Evolutionary conservation across 305 asterid species (phyloP), one percentile per base, ranked within the genome.

Genomic region (Fraxinus dipetala): DNA sequence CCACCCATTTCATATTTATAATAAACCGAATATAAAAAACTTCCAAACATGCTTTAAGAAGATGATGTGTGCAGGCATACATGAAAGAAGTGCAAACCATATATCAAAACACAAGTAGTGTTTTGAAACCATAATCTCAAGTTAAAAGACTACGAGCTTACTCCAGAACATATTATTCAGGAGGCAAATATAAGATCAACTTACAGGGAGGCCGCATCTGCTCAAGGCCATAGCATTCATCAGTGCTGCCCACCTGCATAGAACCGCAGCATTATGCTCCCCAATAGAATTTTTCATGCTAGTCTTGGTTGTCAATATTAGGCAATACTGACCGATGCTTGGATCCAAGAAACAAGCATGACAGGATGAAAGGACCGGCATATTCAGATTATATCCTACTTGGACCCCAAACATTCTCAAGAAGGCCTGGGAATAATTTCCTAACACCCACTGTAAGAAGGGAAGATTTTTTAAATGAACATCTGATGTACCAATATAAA

Each of bases 131-230:
- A 78, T 82, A 80, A 56, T 80, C 77, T 51, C 73, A 70, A 82
- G 56, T 81, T 74, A 73, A 40, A 69, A 69, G 72, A 32, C 18
- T 38, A 20, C 51, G 67, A 54, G 74, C 31, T 78, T 83, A 32
- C 43, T 45, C 72, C 76, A 75, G 63, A 51, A 69, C 77, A 75
- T 56, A 70, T 77, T 85, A 76, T 67, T 73, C 70, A 34, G 72
- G 34, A 76, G 63, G 82, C 78, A 81, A 84, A 79, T 77, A 72
- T 75, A 75, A 80, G 84, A 72, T 75, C 83, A 78, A 89, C 99
- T 91, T 91, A 96, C 99, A 85, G 97, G 93, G 80, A 96, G 87
- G 67, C 99, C 98, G 70, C 94, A 95, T 91, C 97, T 93, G 90
- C 92, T 85, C 78, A 92, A 90, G 84, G 99, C 95, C 87, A 92